These are phyloP conservation scores for Venturia asperata DNA, from an alignment of 2,329 filamentous ascomycete species.

Conservation along the genomic window DNA sequence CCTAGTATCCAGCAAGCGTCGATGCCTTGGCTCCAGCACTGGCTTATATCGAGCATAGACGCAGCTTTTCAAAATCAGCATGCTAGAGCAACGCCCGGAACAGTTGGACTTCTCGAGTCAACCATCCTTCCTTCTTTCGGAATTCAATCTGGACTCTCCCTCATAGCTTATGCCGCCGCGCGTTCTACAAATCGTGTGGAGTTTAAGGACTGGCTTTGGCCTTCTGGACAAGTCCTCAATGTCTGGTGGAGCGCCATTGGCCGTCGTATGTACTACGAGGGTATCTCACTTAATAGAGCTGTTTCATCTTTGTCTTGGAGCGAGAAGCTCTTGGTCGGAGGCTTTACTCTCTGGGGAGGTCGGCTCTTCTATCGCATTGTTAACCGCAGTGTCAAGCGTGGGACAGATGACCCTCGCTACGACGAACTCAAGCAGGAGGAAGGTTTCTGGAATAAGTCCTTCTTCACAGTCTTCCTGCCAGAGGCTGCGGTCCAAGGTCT, in stretches of 20 bases:
- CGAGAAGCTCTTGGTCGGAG: slow-evolving; percentile 51
- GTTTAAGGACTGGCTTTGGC: slow-evolving; percentile 56
- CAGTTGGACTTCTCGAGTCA: slow-evolving; percentile 46
- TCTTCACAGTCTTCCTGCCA: slow-evolving; percentile 49
- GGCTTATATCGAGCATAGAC: slow-evolving; percentile 4
- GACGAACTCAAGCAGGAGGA: slow-evolving; percentile 44
- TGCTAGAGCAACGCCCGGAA: slow-evolving; percentile 10
- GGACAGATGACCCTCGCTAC: slow-evolving; percentile 52
- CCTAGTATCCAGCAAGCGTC: not conserved
- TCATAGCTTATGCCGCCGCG: slow-evolving; percentile 46
- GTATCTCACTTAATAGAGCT: slow-evolving; percentile 42
- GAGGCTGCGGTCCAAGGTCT: slow-evolving; percentile 52
- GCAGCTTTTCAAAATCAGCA: slow-evolving; percentile 1
- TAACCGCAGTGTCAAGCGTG: slow-evolving; percentile 42
- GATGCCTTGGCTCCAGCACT: not conserved
- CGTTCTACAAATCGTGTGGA: slow-evolving; percentile 50
- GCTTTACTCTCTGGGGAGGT: slow-evolving; percentile 52
- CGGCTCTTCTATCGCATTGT: slow-evolving; percentile 51
- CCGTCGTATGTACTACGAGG: slow-evolving; percentile 41
- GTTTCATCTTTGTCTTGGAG: slow-evolving; percentile 31
- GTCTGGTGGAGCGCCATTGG: slow-evolving; percentile 56
- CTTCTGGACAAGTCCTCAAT: slow-evolving; percentile 47
- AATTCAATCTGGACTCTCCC: slow-evolving; percentile 46
- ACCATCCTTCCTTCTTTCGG: slow-evolving; percentile 49
- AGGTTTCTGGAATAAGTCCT: slow-evolving; percentile 51